Percentiles rank a stretch among this genome's conserved stretches.
These are phyloP conservation scores for Dothistroma pini DNA, from an alignment of 2,329 filamentous ascomycete species.

Conservation along the genomic window DNA sequence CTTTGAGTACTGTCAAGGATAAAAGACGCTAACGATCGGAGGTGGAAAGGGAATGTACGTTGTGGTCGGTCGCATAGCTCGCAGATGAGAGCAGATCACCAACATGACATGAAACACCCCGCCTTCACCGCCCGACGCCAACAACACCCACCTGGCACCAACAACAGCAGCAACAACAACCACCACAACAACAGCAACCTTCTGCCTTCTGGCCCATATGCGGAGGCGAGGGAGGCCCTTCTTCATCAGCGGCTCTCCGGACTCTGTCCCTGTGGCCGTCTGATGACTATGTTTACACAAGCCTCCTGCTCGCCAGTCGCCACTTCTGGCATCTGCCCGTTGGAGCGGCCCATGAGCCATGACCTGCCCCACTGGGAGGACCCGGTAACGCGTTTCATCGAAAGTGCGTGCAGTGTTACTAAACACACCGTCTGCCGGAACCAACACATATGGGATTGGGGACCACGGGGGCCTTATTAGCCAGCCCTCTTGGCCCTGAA, in stretches of 20 bases:
- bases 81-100: not conserved
- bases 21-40: too few species aligned
- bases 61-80: not conserved
- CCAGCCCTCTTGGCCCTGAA: not conserved
- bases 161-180: not conserved
- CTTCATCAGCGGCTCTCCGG: too few species aligned
- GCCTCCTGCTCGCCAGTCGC: too few species aligned
- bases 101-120: not conserved
- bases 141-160: too few species aligned
- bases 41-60: too few species aligned
- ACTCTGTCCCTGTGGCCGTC: too few species aligned
- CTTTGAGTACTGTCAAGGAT: too few species aligned
- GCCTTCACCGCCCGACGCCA: not conserved
- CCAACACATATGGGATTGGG: not conserved
- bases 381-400: slow-evolving; percentile 6
- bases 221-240: too few species aligned
- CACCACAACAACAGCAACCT: not conserved
- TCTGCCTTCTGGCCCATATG: not conserved
- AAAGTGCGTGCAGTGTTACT: slow-evolving; percentile 1
- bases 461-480: not conserved
- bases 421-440: slow-evolving; percentile 7
- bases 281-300: too few species aligned
- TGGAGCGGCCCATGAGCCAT: not conserved
- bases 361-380: not conserved
- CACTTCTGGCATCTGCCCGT: not conserved